Evolutionary conservation across 306 rosid genomes (phyloP).

Genomic region (Fagus crenata): DNA sequence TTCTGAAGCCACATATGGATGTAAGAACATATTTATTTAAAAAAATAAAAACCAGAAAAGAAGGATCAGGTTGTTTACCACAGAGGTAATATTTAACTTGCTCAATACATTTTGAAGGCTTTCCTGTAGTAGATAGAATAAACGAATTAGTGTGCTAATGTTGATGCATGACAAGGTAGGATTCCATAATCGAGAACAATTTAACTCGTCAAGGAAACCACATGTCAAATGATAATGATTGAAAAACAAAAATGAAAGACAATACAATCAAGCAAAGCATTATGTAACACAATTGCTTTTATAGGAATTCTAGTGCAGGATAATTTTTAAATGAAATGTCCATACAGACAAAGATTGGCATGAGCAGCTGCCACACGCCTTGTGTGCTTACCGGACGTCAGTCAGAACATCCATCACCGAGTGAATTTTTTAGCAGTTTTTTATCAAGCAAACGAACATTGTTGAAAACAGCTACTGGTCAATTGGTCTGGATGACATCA

Average conservation of each 20-base stretch:
- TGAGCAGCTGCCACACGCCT: too few species aligned
- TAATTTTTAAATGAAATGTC: not conserved
- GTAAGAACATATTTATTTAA: not conserved
- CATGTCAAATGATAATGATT: conserved; percentile 2
- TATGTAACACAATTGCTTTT: not conserved
- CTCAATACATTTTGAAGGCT: conserved; percentile 55
- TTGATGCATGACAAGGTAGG: conserved; percentile 15
- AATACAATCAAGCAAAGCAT: not conserved
- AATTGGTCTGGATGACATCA: not conserved
- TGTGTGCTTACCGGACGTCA: not conserved
- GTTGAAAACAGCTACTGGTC: too few species aligned
- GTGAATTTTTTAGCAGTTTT: not conserved
- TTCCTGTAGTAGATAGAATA: conserved; percentile 50
- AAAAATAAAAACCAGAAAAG: not conserved
- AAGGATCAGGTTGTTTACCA: conserved; percentile 55
- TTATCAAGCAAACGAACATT: too few species aligned
- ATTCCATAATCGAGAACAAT: conserved; percentile 17
- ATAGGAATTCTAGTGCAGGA: not conserved
- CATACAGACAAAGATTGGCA: not conserved
- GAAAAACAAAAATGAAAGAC: not conserved
- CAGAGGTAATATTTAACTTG: conserved; percentile 60
- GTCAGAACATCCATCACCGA: not conserved
- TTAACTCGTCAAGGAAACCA: not conserved
- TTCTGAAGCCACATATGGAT: conserved; percentile 9
- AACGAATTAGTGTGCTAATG: conserved; percentile 10